These are phyloP conservation scores for Paraurostyla sp. DNA, from an alignment of 73 alveolate species.

Conservation along the genomic window DNA sequence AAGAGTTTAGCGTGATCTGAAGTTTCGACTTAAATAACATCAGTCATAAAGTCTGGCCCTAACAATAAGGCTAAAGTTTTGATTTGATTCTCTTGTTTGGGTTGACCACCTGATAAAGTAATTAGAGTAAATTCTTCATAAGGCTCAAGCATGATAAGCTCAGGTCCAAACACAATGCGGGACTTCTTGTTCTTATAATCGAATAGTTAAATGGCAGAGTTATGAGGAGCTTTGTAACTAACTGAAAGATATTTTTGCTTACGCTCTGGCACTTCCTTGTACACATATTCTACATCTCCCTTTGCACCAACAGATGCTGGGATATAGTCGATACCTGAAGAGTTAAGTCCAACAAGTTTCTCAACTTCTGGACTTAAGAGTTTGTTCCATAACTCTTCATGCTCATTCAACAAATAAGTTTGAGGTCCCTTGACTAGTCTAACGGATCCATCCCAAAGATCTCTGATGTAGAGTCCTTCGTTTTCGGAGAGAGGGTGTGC, in stretches of 20 bases:
- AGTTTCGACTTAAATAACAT: slow-evolving; percentile 83
- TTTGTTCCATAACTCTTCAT: slow-evolving; percentile 83
- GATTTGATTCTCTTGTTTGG: slow-evolving; percentile 76
- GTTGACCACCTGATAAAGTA: slow-evolving; percentile 81
- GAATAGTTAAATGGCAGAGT: slow-evolving; percentile 84
- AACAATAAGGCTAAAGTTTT: slow-evolving; percentile 67
- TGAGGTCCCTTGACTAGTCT: slow-evolving; percentile 82
- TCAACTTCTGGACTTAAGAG: slow-evolving; percentile 76
- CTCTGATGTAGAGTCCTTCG: slow-evolving; percentile 89
- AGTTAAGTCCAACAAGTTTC: background rate
- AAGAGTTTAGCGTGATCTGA: slow-evolving; percentile 87
- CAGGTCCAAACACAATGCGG: slow-evolving; percentile 91
- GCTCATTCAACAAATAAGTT: slow-evolving; percentile 79
- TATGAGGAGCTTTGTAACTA: slow-evolving; percentile 85
- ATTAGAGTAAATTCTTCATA: slow-evolving; percentile 86
- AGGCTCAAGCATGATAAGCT: slow-evolving; percentile 86
- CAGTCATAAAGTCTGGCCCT: slow-evolving; percentile 89
- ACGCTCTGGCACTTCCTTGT: slow-evolving; percentile 36
- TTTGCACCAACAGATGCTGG: slow-evolving; percentile 12
- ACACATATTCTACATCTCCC: slow-evolving; percentile 53
- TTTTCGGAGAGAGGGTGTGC: slow-evolving; percentile 86
- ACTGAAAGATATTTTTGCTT: slow-evolving; percentile 73
- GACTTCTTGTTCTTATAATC: slow-evolving; percentile 75
- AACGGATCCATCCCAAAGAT: slow-evolving; percentile 82
- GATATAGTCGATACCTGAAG: slow-evolving; percentile 33